Evolutionary conservation across 2,329 filamentous ascomycete species (phyloP).

Genomic region (Elsinoe necatrix): DNA sequence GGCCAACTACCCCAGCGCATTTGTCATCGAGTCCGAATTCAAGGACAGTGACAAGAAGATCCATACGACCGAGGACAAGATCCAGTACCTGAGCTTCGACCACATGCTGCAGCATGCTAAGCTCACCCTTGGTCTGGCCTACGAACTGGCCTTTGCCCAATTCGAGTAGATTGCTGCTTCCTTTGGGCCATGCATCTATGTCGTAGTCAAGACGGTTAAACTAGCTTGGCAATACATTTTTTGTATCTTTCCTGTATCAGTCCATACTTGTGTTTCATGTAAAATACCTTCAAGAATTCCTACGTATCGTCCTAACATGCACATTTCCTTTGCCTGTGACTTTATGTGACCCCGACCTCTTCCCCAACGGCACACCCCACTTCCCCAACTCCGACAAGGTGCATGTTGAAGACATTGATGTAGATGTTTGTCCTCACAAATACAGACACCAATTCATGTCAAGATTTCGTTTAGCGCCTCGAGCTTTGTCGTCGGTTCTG

Average conservation of each 20-base stretch:
- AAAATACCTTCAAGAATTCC: no score
- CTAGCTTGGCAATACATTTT: background rate
- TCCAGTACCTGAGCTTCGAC: slow-evolving; percentile 68
- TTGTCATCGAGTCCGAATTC: slow-evolving; percentile 68
- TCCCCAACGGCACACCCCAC: slow-evolving; percentile 5
- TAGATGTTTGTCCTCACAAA: background rate
- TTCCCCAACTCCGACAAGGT: background rate
- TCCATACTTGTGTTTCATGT: background rate
- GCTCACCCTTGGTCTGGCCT: slow-evolving; percentile 73
- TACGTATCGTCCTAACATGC: no score
- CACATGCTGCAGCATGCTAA: slow-evolving; percentile 89
- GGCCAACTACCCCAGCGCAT: slow-evolving; percentile 65
- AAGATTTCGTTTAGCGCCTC: background rate
- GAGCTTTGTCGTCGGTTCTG: no score
- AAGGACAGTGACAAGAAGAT: slow-evolving; percentile 58
- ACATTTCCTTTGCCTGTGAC: background rate
- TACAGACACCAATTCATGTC: background rate
- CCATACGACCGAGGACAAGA: slow-evolving; percentile 60
- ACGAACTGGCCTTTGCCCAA: slow-evolving; percentile 69
- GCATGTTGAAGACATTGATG: background rate
- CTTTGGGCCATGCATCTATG: background rate
- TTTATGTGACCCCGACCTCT: slow-evolving; percentile 5
- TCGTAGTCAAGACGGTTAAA: background rate
- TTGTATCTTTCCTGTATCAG: background rate
- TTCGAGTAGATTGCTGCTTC: background rate